Evolutionary conservation across 805 yeast genomes (phyloP), one percentile per base, ranked within the genome.

Genomic region (Kuraishia cidri): DNA sequence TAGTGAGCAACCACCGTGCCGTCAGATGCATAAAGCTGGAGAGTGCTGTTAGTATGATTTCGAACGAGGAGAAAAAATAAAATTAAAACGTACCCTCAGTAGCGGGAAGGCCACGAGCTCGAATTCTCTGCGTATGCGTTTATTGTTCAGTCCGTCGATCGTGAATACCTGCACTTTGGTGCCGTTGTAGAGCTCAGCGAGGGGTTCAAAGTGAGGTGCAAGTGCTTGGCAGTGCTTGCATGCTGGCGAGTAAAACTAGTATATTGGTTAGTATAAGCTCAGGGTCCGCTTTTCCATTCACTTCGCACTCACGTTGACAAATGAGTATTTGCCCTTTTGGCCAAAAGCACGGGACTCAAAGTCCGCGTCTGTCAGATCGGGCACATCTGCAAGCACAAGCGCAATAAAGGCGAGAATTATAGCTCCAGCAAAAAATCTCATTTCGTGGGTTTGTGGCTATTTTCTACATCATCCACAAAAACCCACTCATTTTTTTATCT

Each of bases 191-290:
- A 73, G 45, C 6, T 56, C 50, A 11, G 62, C 61, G 28, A 76
- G 40, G 4, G 66, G 64, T 9, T 58, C 62, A 40, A 67, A 60
- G 11, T 58, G 47, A 2, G 77, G 76, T 13, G 62, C 57, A 24
- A 75, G 46, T 17, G 57, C 48, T 34, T 58, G 52, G 47, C 81
- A 73, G 40, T 62, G 62, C 10, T 47, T 46, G 47, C 82, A 75
- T 1, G 45, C 49, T 1, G 60, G 58, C 2, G 70, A 56, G 40
- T 63, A 68, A 43, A 75, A 69, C 42, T 66, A 23, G 4, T 5
- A 4, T 15, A 19, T 27, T n/a, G 15, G 30, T 27, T 8, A 16
- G 19, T 15, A n/a, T 6, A 7, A 7, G 10, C 20, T 15, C 6
- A n/a, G 11, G 11, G 27, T 24, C 18, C 18, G 23, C 12, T 7